Conservation (phyloP, 2,329 filamentous ascomycete species). For the Fonsecaea multimorphosa region DNA sequence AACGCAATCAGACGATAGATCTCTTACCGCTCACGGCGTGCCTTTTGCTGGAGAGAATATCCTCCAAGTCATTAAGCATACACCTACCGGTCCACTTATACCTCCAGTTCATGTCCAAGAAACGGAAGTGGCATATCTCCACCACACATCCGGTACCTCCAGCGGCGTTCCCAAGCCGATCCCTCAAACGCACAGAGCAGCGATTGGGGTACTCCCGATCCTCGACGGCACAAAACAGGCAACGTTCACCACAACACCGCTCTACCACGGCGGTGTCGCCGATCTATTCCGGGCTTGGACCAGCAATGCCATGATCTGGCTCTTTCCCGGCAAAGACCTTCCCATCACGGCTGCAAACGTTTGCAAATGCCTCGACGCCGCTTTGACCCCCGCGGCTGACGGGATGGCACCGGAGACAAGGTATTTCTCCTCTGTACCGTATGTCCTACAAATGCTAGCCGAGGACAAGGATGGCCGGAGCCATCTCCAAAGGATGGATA, state of each 20-base stretch:
- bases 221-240: slow-evolving; percentile 51
- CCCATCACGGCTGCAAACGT: slow-evolving; percentile 65
- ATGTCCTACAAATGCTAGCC: slow-evolving; percentile 61
- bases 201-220: slow-evolving; percentile 61
- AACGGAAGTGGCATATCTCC: slow-evolving; percentile 61
- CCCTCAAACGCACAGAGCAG: slow-evolving; percentile 62
- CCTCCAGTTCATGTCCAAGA: slow-evolving; percentile 35
- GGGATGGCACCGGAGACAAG: slow-evolving; percentile 47
- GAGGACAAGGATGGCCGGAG: slow-evolving; percentile 52
- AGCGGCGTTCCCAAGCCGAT: slow-evolving; percentile 69
- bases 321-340: slow-evolving; percentile 63
- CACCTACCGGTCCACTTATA: not conserved
- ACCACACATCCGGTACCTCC: slow-evolving; percentile 70
- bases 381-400: slow-evolving; percentile 29
- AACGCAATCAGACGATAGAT: not conserved
- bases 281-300: slow-evolving; percentile 69
- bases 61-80: slow-evolving; percentile 13
- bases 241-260: slow-evolving; percentile 69
- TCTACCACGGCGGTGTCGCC: slow-evolving; percentile 70
- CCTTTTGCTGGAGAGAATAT: slow-evolving; percentile 22
- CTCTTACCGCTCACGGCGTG: not conserved
- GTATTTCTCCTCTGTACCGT: slow-evolving; percentile 69
- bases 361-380: slow-evolving; percentile 52
- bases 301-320: slow-evolving; percentile 64
- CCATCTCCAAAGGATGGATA: slow-evolving; percentile 59